Percentiles rank a stretch among this genome's conserved stretches.
phyloP scores from a whole-genome alignment of 352 stramenopile species.

The Globisporangium spinosum region DNA sequence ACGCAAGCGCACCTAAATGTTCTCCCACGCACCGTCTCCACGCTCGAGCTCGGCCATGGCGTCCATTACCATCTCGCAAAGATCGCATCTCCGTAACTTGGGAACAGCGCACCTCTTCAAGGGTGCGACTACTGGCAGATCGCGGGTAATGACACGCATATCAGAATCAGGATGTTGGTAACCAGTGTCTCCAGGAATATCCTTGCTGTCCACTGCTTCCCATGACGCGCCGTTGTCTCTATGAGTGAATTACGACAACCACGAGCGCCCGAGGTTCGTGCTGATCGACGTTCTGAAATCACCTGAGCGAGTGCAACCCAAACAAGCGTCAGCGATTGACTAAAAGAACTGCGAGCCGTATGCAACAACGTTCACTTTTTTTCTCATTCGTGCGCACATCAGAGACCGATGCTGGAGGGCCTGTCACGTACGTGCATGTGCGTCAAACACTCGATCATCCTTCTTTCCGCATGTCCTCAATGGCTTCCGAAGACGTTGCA shows the following conservation, averaged over 20 bases:
- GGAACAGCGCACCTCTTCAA: neutral
- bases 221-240: neutral
- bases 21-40: conserved; percentile 59
- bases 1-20: conserved; percentile 47
- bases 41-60: conserved; percentile 36
- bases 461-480: neutral
- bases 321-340: neutral
- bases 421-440: neutral
- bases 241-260: neutral
- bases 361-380: neutral
- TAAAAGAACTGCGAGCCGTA: conserved; percentile 1
- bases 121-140: neutral
- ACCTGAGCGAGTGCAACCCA: neutral
- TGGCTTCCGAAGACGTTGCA: neutral
- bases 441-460: conserved; percentile 1
- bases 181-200: neutral
- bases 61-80: neutral
- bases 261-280: neutral
- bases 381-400: neutral
- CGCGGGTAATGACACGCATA: neutral
- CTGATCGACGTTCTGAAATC: neutral
- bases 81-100: conserved; percentile 3
- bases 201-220: neutral
- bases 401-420: neutral
- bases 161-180: neutral